Evolutionary conservation across 176 grass and related monocot genomes (phyloP).

Genomic region (Alloteropsis semialata): DNA sequence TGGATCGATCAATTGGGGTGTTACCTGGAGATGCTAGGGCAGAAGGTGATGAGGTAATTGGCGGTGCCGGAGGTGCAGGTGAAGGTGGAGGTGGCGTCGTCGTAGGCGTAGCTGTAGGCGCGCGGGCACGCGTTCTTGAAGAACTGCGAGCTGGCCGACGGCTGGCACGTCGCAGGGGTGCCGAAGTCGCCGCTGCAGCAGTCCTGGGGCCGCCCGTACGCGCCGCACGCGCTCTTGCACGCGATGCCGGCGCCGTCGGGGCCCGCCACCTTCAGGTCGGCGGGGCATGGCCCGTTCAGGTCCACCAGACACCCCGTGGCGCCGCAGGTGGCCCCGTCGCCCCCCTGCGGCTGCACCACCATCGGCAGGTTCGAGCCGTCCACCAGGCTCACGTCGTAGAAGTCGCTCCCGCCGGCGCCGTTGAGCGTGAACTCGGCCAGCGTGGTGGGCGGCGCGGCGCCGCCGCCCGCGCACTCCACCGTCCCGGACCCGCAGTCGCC

Average conservation of each 20-base stretch:
- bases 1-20: neutral
- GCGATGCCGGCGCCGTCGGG: slow-evolving; percentile 38
- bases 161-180: slow-evolving; percentile 49
- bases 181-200: slow-evolving; percentile 68
- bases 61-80: slow-evolving; percentile 52
- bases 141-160: slow-evolving; percentile 47
- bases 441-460: slow-evolving; percentile 35
- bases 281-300: slow-evolving; percentile 63
- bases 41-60: slow-evolving; percentile 67
- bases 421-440: slow-evolving; percentile 61
- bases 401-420: slow-evolving; percentile 57
- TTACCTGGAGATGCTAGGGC: slow-evolving; percentile 62
- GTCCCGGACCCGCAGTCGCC: slow-evolving; percentile 53
- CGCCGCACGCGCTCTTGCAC: slow-evolving; percentile 78
- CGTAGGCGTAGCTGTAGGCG: slow-evolving; percentile 96
- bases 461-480: slow-evolving; percentile 42
- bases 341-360: slow-evolving; percentile 52
- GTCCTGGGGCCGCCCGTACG: slow-evolving; percentile 48
- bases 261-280: slow-evolving; percentile 43
- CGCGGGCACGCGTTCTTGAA: slow-evolving; percentile 83
- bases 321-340: slow-evolving; percentile 27
- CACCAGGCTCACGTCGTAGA: slow-evolving; percentile 90
- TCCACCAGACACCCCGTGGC: slow-evolving; percentile 71
- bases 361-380: slow-evolving; percentile 79
- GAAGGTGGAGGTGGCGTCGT: slow-evolving; percentile 80